Percentiles rank a stretch among this genome's conserved stretches.
These are phyloP conservation scores for Rozella allomycis DNA, from an alignment of 371 early-diverging fungal genomes.

Conservation along the genomic window DNA sequence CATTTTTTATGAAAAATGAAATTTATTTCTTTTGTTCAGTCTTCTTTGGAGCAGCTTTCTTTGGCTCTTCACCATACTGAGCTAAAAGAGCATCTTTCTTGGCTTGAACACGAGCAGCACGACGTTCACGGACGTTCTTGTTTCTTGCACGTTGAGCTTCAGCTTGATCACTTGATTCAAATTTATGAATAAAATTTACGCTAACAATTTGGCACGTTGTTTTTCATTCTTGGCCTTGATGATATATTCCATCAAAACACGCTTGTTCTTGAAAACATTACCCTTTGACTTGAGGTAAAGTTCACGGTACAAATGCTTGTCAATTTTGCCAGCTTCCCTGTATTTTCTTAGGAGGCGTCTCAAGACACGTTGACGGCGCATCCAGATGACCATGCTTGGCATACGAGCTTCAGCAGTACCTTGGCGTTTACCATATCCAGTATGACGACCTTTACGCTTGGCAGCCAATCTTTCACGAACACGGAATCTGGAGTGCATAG, in stretches of 20 bases:
- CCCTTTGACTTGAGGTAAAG: constrained; percentile 98
- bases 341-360: constrained; percentile 94
- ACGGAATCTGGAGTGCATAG: constrained; percentile 84
- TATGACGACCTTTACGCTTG: constrained; percentile 97
- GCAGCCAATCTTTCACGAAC: constrained; percentile 79
- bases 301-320: constrained; percentile 92
- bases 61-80: not conserved
- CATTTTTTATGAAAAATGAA: no score
- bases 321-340: constrained; percentile 92
- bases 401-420: constrained; percentile 99
- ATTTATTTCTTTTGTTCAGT: no score
- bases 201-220: constrained; percentile 75
- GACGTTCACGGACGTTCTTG: constrained; percentile 88
- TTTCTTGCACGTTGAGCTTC: constrained; percentile 90
- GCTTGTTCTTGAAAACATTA: constrained; percentile 99
- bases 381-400: constrained; percentile 93
- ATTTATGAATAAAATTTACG: constrained; percentile 11
- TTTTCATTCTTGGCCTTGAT: constrained; percentile 99
- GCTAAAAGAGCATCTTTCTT: constrained; percentile 37
- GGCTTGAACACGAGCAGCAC: constrained; percentile 57
- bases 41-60: not conserved
- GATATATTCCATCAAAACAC: constrained; percentile 97
- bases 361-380: constrained; percentile 96
- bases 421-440: constrained; percentile 92
- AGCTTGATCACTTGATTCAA: constrained; percentile 62